These are phyloP conservation scores for Arthrobotrys sinensis DNA, from an alignment of 2,329 filamentous ascomycete genomes.

Conservation along the genomic window DNA sequence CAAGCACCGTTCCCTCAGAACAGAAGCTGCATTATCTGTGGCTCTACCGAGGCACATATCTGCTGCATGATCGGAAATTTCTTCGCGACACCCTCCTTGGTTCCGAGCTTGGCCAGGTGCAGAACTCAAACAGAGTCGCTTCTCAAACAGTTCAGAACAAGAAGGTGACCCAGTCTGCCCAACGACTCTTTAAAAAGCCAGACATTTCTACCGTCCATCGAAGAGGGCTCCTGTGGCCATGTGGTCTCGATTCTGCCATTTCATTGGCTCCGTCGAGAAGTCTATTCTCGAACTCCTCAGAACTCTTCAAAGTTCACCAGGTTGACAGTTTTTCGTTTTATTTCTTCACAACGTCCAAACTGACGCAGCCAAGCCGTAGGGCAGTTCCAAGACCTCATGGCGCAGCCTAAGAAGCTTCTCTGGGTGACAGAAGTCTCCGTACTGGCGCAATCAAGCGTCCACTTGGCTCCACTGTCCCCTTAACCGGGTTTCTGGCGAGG, in stretches of 20 bases:
- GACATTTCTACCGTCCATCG: constrained; percentile 20
- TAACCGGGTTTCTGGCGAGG: constrained; percentile 45
- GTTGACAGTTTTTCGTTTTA: constrained; percentile 29
- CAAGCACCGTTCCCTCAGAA: constrained; percentile 25
- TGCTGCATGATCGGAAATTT: constrained; percentile 54
- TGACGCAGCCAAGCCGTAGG: constrained; percentile 56
- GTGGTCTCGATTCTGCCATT: constrained; percentile 34
- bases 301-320: constrained; percentile 14
- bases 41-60: constrained; percentile 16
- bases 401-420: constrained; percentile 36
- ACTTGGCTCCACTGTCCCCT: constrained; percentile 8
- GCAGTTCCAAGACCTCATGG: constrained; percentile 44
- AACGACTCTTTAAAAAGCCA: constrained; percentile 42
- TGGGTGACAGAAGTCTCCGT: constrained; percentile 46
- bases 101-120: constrained; percentile 31
- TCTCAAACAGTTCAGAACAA: constrained; percentile 56
- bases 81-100: constrained; percentile 49
- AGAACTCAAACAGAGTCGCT: constrained; percentile 43
- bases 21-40: constrained; percentile 18
- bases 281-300: constrained; percentile 13
- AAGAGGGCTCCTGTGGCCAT: constrained; percentile 24
- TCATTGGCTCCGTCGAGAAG: constrained; percentile 37
- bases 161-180: constrained; percentile 49
- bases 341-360: constrained; percentile 29
- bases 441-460: constrained; percentile 37